These are phyloP conservation scores for Bonia amplexicaulis DNA, from an alignment of 176 grass and related monocot genomes.

Conservation along the genomic window DNA sequence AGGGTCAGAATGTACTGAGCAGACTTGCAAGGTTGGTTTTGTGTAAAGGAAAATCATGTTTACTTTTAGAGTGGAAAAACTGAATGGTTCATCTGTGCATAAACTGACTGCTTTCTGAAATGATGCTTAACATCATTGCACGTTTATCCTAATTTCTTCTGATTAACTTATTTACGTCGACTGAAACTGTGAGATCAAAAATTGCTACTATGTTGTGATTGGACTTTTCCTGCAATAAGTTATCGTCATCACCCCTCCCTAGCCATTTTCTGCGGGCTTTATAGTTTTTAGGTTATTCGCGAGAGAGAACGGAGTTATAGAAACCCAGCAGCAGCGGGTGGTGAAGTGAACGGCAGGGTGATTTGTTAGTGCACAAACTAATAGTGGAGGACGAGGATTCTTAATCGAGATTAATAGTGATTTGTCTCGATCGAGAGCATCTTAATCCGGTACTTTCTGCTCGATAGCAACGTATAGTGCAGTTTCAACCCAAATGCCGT, in stretches of 20 bases:
- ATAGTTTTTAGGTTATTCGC: too few species aligned
- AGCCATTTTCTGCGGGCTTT: background rate
- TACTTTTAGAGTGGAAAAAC: background rate
- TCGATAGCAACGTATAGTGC: background rate
- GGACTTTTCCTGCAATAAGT: background rate
- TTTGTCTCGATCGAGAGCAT: background rate
- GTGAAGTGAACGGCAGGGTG: background rate
- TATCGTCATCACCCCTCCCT: background rate
- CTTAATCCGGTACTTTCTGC: background rate
- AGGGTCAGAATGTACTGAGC: constrained; percentile 1
- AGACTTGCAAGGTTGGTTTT: background rate
- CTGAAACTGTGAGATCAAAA: background rate
- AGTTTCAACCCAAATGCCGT: background rate
- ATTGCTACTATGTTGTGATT: background rate
- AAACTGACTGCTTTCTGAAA: constrained; percentile 24
- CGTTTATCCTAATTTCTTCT: background rate
- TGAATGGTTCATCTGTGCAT: constrained; percentile 24
- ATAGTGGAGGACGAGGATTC: background rate
- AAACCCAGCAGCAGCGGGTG: background rate
- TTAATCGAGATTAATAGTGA: background rate
- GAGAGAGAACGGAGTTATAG: too few species aligned
- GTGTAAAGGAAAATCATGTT: constrained; percentile 15
- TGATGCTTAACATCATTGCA: background rate
- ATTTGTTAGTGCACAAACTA: background rate
- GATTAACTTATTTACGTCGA: background rate